Conservation (phyloP, 2,329 filamentous ascomycete genomes). For the Fusarium proliferatum region DNA sequence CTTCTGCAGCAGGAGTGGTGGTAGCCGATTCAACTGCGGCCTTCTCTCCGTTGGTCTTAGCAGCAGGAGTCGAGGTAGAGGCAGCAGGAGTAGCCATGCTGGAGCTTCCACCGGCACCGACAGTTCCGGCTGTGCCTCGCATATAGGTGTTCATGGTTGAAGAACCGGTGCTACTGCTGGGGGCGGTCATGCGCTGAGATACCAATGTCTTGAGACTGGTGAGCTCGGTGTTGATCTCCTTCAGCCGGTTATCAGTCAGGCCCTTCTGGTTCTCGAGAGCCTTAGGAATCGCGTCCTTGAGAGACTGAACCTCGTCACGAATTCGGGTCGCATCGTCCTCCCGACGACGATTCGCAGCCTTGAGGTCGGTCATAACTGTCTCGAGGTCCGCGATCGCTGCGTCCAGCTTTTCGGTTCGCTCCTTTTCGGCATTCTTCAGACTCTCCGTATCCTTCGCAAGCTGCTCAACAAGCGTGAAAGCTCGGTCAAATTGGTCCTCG, state of each 20-base stretch:
- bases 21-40: constrained; percentile 40
- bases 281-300: constrained; percentile 88
- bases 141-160: constrained; percentile 41
- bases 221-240: constrained; percentile 87
- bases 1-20: constrained; percentile 45
- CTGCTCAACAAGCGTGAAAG: constrained; percentile 92
- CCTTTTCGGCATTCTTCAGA: constrained; percentile 87
- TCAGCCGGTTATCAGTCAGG: constrained; percentile 80
- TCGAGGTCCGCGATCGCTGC: constrained; percentile 85
- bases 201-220: constrained; percentile 93
- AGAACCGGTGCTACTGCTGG: constrained; percentile 46
- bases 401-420: constrained; percentile 86
- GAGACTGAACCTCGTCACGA: constrained; percentile 83
- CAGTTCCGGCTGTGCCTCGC: constrained; percentile 39
- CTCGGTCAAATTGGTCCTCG: constrained; percentile 92
- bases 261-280: constrained; percentile 91
- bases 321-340: constrained; percentile 90
- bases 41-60: constrained; percentile 45
- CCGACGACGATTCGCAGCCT: constrained; percentile 80
- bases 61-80: constrained; percentile 34
- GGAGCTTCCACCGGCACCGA: not conserved
- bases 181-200: constrained; percentile 66
- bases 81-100: constrained; percentile 41
- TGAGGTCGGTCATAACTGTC: constrained; percentile 81
- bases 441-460: constrained; percentile 88